These are phyloP conservation scores for Arabidopsis lyrata DNA, from an alignment of 441 rosid species.

Conservation along the genomic window DNA sequence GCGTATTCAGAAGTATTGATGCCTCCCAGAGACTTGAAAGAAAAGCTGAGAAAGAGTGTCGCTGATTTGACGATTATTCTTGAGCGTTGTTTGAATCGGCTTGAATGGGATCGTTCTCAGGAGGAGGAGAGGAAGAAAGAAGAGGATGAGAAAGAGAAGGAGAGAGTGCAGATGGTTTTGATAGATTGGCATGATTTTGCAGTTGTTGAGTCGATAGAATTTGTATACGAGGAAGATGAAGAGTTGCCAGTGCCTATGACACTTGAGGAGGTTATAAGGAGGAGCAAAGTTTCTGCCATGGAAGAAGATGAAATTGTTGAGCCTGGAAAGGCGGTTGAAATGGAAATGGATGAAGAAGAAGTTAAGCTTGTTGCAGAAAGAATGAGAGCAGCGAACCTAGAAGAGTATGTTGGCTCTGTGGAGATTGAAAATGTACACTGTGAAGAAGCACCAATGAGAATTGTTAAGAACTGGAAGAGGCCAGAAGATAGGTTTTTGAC, in stretches of 20 bases:
- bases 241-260: conserved; percentile 94
- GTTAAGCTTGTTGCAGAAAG: conserved; percentile 95
- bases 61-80: conserved; percentile 86
- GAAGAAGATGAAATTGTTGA: conserved; percentile 83
- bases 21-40: conserved; percentile 85
- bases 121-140: conserved; percentile 96
- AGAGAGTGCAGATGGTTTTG: conserved; percentile 95
- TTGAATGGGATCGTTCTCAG: conserved; percentile 95
- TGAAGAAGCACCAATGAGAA: conserved; percentile 95
- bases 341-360: conserved; percentile 99
- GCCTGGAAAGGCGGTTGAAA: conserved; percentile 93
- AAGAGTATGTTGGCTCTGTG: conserved; percentile 53
- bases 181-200: conserved; percentile 99
- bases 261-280: conserved; percentile 88
- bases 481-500: conserved; percentile 92
- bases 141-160: conserved; percentile 96
- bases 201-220: conserved; percentile 88
- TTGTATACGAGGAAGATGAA: conserved; percentile 96
- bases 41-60: conserved; percentile 69
- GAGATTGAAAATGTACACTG: conserved; percentile 50
- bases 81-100: conserved; percentile 87
- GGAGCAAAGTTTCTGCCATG: conserved; percentile 78
- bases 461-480: conserved; percentile 98
- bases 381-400: conserved; percentile 78
- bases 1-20: conserved; percentile 88